Conservation (phyloP, 1,284 basidiomycete genomes). For the Athelia psychrophila region DNA sequence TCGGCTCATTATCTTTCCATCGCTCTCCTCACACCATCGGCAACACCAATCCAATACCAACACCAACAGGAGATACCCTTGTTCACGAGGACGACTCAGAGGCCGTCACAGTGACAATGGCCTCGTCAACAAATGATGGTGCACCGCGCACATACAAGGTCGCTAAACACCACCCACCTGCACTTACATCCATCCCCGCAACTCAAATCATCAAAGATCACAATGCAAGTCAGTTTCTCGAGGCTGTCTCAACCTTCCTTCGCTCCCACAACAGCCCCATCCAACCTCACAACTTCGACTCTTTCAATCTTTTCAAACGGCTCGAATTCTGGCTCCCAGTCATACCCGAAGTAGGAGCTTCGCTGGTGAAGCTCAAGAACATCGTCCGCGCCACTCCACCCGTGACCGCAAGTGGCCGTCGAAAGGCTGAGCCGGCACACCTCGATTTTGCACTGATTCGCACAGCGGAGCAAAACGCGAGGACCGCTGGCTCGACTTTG, state of each 20-base stretch:
- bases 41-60: too few relatives aligned
- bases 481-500: conserved; percentile 15
- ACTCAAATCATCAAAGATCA: conserved; percentile 2
- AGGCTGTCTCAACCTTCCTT: conserved; percentile 5
- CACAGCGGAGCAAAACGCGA: conserved; percentile 17
- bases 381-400: conserved; percentile 16
- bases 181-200: conserved; percentile 4
- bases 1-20: too few relatives aligned
- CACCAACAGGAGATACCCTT: too few relatives aligned
- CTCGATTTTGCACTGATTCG: conserved; percentile 21
- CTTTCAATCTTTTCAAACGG: conserved; percentile 14
- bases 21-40: too few relatives aligned
- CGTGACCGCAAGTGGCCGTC: conserved; percentile 7
- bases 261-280: background rate
- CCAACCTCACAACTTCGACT: too few relatives aligned
- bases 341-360: conserved; percentile 13
- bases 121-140: background rate
- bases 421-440: conserved; percentile 10
- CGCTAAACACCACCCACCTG: conserved; percentile 2
- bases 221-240: conserved; percentile 9
- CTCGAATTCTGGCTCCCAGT: conserved; percentile 10
- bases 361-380: conserved; percentile 9
- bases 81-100: background rate
- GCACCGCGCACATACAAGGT: background rate
- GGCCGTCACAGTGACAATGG: background rate